Base-by-base conservation (phyloP, 768 basidiomycete species). In the Tylopilus subfusipes region DNA sequence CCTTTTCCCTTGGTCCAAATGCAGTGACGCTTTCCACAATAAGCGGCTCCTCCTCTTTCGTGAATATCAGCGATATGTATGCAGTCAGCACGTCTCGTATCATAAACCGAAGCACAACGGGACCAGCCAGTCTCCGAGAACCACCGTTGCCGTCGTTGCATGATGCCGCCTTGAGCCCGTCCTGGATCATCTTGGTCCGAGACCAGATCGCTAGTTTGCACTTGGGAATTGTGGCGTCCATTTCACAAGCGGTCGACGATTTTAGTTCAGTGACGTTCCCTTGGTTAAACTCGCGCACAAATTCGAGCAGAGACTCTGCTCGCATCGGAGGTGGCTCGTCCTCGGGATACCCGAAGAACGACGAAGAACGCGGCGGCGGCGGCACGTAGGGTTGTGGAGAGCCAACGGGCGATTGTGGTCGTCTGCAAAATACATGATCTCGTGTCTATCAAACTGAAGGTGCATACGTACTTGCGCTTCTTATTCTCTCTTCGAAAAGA, bases 1-100 rank as follows among this genome's bases (percentile, higher is more conserved):
- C 88, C 73, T 74, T 78, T 73, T 92, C 90, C 61, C 88, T 75
- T 22, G 89, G 83, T 7, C 86, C 88, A 66, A 90, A 88, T 11
- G 78, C 80, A n/a, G 82, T 77, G 42, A 87, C 76, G 51, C 77
- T 85, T 62, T 88, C 86, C 29, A 85, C 78, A 13, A 79, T 58
- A 36, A 83, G 70, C n/a, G 67, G 59, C 34, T 72, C 72, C 19
- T 73, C 71, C 33, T 66, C 54, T 27, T 58, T 61, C 3, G 62
- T 68, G 49, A 76, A 72, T 30, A 72, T 75, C 33, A 84, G 68
- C 7, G 79, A 81, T 42, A 90, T 63, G 72, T 84, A 90, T 52
- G 83, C 82, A 7, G 76, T 81, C 52, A 90, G 69, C 45, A 90
- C 83, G 59, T 91, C 86, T 2, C 74, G 73, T 52, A 89, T 81